These are phyloP conservation scores for Populus tomentosa DNA, from an alignment of 441 rosid species.

Conservation along the genomic window DNA sequence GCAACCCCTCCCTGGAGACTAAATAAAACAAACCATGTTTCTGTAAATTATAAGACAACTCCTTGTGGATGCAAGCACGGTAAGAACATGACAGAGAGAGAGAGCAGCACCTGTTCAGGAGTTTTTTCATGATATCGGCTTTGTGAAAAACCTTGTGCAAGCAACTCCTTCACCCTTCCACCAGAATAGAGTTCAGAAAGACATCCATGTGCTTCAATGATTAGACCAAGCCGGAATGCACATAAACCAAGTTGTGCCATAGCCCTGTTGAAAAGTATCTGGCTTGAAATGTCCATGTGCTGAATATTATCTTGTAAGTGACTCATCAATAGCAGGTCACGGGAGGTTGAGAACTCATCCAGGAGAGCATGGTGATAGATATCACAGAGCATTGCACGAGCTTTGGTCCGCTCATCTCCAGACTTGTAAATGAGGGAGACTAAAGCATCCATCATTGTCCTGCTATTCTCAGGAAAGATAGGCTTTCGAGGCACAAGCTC, in stretches of 20 bases:
- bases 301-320: too few relatives aligned
- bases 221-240: conserved; percentile 62
- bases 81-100: neutral
- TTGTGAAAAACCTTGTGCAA: conserved; percentile 78
- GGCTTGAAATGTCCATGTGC: too few relatives aligned
- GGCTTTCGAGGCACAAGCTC: conserved; percentile 71
- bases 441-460: conserved; percentile 62
- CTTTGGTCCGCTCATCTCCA: conserved; percentile 81
- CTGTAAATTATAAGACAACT: neutral
- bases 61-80: neutral
- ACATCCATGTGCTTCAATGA: conserved; percentile 59
- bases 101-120: conserved; percentile 55
- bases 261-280: too few relatives aligned
- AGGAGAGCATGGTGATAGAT: too few relatives aligned
- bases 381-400: conserved; percentile 80
- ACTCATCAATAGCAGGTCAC: too few relatives aligned
- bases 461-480: conserved; percentile 61
- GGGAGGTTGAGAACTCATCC: too few relatives aligned
- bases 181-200: conserved; percentile 74
- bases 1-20: neutral
- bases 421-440: conserved; percentile 67
- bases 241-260: conserved; percentile 55
- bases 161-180: conserved; percentile 73
- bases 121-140: conserved; percentile 77
- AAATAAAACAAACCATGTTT: neutral